Conservation (phyloP, 768 basidiomycete genomes). For the Tephrocybe sp. region DNA sequence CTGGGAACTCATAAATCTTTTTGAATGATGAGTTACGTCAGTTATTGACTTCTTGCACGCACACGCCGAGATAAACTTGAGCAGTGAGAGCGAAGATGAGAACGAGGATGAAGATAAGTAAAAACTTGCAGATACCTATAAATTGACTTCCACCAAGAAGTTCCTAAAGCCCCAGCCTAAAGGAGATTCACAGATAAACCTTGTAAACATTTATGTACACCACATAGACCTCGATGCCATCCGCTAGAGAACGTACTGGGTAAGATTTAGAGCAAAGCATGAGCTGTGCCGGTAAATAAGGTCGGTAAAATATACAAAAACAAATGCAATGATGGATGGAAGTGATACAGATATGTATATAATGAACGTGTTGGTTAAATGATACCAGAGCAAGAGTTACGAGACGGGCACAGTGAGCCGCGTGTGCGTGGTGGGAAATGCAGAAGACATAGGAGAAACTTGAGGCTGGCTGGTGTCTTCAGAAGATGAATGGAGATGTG, state of each 20-base stretch:
- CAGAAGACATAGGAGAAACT: slow-evolving; percentile 81
- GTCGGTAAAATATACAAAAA: slow-evolving; percentile 13
- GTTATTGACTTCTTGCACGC: no score
- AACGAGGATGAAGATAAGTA: no score
- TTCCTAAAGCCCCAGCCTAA: no score
- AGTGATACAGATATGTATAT: slow-evolving; percentile 1
- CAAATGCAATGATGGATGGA: slow-evolving; percentile 7
- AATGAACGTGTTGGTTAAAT: neutral
- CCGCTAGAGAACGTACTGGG: neutral
- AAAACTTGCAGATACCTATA: no score
- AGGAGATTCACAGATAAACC: no score
- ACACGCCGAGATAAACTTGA: no score
- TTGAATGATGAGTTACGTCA: no score
- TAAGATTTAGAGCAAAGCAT: neutral
- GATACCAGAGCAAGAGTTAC: neutral
- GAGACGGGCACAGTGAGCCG: slow-evolving; percentile 27
- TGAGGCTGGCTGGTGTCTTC: slow-evolving; percentile 50
- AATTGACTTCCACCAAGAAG: no score
- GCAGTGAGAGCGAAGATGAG: no score
- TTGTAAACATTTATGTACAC: slow-evolving; percentile 14
- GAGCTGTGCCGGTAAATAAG: slow-evolving; percentile 7
- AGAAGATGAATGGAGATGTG: slow-evolving; percentile 23
- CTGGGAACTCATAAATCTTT: no score
- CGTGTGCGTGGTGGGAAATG: slow-evolving; percentile 60
- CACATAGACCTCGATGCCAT: slow-evolving; percentile 8